These are phyloP conservation scores for Salicornia ramosissima DNA, from an alignment of 148 eudicot genomes.

Conservation along the genomic window DNA sequence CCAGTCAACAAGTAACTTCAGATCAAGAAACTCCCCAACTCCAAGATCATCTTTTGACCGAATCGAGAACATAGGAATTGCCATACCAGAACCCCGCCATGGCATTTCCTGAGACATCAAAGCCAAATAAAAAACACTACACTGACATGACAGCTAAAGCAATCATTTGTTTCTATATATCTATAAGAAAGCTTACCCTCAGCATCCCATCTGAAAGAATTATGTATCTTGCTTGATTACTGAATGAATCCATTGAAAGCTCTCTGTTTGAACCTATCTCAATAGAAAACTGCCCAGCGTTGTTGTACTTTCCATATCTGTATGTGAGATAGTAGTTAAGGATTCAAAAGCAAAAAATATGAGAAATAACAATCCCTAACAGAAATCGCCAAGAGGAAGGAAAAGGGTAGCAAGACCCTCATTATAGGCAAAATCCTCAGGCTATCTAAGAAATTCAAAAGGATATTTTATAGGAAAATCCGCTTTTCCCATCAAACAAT, in stretches of 20 bases:
- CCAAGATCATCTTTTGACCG: slow-evolving; percentile 90
- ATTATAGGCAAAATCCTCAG: neutral
- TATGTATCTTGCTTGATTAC: slow-evolving; percentile 57
- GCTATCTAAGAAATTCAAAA: slow-evolving; percentile 23
- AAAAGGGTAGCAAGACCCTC: neutral
- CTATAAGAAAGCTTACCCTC: slow-evolving; percentile 46
- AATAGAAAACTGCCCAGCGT: slow-evolving; percentile 46
- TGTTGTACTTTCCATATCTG: slow-evolving; percentile 66
- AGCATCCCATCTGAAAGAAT: slow-evolving; percentile 86
- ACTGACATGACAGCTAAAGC: neutral
- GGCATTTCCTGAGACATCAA: slow-evolving; percentile 72
- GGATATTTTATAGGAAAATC: slow-evolving; percentile 96
- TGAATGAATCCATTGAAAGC: slow-evolving; percentile 47
- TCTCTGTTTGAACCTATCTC: slow-evolving; percentile 77
- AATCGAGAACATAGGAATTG: slow-evolving; percentile 92
- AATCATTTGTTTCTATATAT: neutral
- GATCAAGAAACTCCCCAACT: slow-evolving; percentile 94
- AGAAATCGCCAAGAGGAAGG: neutral
- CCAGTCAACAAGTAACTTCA: slow-evolving; percentile 91
- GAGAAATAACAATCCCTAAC: slow-evolving; percentile 1
- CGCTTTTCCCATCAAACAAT: slow-evolving; percentile 53
- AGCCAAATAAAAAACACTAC: neutral
- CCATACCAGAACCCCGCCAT: slow-evolving; percentile 96
- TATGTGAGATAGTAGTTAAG: slow-evolving; percentile 64
- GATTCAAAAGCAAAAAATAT: slow-evolving; percentile 20